These are phyloP conservation scores for Daldinia vernicosa DNA, from an alignment of 495 filamentous ascomycete species.

Conservation along the genomic window DNA sequence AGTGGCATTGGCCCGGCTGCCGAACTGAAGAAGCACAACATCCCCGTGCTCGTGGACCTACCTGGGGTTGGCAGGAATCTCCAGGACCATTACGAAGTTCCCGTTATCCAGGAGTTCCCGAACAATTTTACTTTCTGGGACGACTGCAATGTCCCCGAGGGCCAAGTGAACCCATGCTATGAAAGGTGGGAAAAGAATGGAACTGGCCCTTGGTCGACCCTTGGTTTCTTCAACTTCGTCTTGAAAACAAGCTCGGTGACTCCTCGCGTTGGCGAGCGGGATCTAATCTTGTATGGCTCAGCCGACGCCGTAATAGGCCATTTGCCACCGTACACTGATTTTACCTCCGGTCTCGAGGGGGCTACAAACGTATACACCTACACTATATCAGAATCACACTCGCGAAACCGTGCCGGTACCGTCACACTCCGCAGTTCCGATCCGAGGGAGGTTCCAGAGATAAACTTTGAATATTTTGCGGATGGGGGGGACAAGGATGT, in stretches of 20 bases:
- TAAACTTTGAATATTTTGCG: background rate
- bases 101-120: constrained; percentile 3
- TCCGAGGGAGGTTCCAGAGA: background rate
- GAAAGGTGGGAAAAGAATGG: constrained; percentile 2
- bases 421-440: background rate
- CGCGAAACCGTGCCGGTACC: constrained; percentile 1
- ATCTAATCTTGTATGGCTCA: background rate
- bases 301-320: background rate
- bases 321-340: background rate
- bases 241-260: background rate
- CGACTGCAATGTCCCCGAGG: background rate
- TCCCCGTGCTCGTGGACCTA: background rate
- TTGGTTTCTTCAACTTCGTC: constrained; percentile 3
- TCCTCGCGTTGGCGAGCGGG: background rate
- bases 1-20: constrained; percentile 2
- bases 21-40: constrained; percentile 1
- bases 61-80: background rate
- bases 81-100: constrained; percentile 8
- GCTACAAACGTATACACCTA: background rate
- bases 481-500: background rate
- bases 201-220: background rate
- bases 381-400: constrained; percentile 5
- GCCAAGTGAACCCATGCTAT: background rate
- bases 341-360: background rate
- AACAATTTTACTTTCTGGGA: constrained; percentile 6